Evolutionary conservation across 352 stramenopile genomes (phyloP).

Genomic region (Globisporangium ultimum): DNA sequence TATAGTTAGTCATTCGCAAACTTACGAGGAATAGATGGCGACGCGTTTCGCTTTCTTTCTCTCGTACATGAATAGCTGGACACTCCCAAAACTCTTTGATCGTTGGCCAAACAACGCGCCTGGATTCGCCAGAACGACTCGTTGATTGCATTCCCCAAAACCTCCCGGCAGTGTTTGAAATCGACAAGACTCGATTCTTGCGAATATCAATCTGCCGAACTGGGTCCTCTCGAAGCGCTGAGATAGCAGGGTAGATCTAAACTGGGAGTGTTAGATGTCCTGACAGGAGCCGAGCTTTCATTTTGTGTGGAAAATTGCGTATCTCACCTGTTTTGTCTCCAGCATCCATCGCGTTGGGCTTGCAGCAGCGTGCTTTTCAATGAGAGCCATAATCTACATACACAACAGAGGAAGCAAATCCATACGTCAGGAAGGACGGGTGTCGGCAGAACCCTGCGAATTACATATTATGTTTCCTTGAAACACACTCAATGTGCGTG

Average conservation of each 20-base stretch:
- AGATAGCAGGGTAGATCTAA: slow-evolving; percentile 38
- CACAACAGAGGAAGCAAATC: no score
- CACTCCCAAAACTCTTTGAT: slow-evolving; percentile 40
- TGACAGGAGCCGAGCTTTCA: neutral
- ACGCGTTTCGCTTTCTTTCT: no score
- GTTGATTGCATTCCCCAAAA: slow-evolving; percentile 20
- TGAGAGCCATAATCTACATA: neutral
- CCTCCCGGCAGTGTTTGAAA: slow-evolving; percentile 29
- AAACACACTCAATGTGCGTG: no score
- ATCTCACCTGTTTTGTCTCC: slow-evolving; percentile 9
- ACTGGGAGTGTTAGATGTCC: neutral
- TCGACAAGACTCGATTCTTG: slow-evolving; percentile 19
- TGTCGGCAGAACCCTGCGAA: no score
- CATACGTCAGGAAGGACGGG: no score
- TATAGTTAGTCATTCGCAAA: neutral
- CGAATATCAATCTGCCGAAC: slow-evolving; percentile 25
- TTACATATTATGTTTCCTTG: no score
- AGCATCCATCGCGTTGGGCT: neutral
- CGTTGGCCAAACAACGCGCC: slow-evolving; percentile 30
- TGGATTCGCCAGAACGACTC: neutral
- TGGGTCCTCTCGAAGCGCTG: slow-evolving; percentile 20
- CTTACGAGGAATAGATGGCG: no score
- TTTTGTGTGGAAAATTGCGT: neutral
- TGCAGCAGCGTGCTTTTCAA: neutral
- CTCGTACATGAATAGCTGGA: slow-evolving; percentile 19